A percentile compares a stretch with the other conserved stretches of the same genome.
Conservation (phyloP, 805 yeast species). For the Jamesozyma gamospora region DNA sequence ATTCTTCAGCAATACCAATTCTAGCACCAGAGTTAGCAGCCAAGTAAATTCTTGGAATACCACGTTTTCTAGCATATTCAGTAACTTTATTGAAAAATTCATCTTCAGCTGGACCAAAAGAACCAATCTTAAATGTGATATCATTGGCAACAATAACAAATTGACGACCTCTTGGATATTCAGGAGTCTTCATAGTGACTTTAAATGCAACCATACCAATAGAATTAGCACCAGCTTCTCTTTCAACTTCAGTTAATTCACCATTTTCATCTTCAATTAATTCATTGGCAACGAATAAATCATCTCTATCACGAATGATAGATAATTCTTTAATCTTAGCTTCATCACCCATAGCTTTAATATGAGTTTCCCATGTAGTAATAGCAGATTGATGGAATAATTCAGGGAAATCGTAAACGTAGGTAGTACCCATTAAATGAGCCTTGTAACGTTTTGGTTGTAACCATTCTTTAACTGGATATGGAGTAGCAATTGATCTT, state of each 20-base stretch:
- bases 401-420: slow-evolving; percentile 98
- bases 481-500: slow-evolving; percentile 91
- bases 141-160: slow-evolving; percentile 91
- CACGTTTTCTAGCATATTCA: slow-evolving; percentile 78
- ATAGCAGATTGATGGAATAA: slow-evolving; percentile 86
- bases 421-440: slow-evolving; percentile 95
- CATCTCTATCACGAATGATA: slow-evolving; percentile 33
- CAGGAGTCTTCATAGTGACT: slow-evolving; percentile 86
- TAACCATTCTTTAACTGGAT: slow-evolving; percentile 94
- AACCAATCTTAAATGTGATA: slow-evolving; percentile 95
- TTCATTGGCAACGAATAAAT: slow-evolving; percentile 69
- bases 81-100: slow-evolving; percentile 85
- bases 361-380: slow-evolving; percentile 67
- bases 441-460: slow-evolving; percentile 99
- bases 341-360: slow-evolving; percentile 20
- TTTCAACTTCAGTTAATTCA: slow-evolving; percentile 72
- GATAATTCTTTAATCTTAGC: background rate
- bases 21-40: slow-evolving; percentile 99
- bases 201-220: slow-evolving; percentile 98
- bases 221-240: slow-evolving; percentile 94
- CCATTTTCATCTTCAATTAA: slow-evolving; percentile 73
- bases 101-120: slow-evolving; percentile 96
- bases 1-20: slow-evolving; percentile 95
- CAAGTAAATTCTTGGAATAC: slow-evolving; percentile 89
- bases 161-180: slow-evolving; percentile 93